Base-by-base conservation (phyloP, 2,329 filamentous ascomycete species). In the Monosporascus cannonballus region DNA sequence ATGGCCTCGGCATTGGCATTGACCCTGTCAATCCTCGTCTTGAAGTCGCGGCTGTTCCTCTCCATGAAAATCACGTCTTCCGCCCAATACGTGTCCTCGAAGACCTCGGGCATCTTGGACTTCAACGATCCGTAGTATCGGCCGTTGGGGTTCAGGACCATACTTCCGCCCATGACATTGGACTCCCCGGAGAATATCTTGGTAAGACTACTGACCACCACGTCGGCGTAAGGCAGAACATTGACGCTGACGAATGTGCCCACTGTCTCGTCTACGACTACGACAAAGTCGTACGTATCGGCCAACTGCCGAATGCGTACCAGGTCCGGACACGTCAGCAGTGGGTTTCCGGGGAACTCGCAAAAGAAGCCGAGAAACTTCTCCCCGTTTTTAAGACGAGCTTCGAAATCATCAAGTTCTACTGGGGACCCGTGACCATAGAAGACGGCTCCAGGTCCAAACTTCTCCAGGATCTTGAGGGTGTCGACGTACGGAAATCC, bases 401-500 rank as follows among this genome's bases (percentile, higher is more conserved):
- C 67, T 69, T 97, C 90, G 0, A 99, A 77, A 54, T 96, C 86
- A 64, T 96, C 89, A 1, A 99, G 73, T 54, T 97, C 92, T 47
- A 81, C 79, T 2, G 83, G 73, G 2, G 87, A 89, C 1, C 87
- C 90, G 62, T 87, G 81, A 3, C 93, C 93, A 69, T 96, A 96
- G 67, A 97, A 97, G 2, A 87, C 69, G 54, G 87, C 92, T 1
- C 93, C 93, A 0, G 91, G 88, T 0, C 93, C 94, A 69, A 95
- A 97, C 69, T 97, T 99, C 67, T 97, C 78, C 5, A 97, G 75
- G 48, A 96, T 90, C 69, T 99, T 99, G 51, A 97, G 79, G 0
- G 94, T 96, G 70, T 99, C 94, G 50, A 96, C 90, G 62, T 99
- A 99, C 0, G 94, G 91, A 62, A 99, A 99, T n/a, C 94, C 94